Evolutionary conservation across 176 grass and related monocot genomes (phyloP), one percentile per base, ranked within the genome.

Genomic region (Zoysia japonica): DNA sequence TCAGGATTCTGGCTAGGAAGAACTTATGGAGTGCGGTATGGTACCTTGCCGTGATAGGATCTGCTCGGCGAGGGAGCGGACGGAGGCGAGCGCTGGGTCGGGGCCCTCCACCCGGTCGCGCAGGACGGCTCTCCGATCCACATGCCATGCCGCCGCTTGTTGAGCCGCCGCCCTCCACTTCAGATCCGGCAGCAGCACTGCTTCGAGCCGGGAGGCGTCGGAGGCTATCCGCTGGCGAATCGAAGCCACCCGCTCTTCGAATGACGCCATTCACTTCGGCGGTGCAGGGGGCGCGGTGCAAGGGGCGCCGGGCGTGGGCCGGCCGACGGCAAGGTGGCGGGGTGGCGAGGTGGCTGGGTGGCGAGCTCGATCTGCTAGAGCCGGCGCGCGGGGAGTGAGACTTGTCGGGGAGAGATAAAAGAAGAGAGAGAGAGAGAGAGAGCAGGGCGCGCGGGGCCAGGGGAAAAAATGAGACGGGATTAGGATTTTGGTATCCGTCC

Each of bases 21-120:
- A 5, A 19, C 28, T 2, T 4, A 9, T 3, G 19, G 56, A 7
- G 57, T 3, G 57, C 47, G 41, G 62, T 52, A 13, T 41, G 46
- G 55, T 87, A 71, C 93, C 90, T 82, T 59, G 76, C 61, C 76
- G 62, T 5, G 72, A 67, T 45, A 86, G 54, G 68, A 5, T 19
- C 39, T 73, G 49, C 3, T 71, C 49, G 47, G 85, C 72, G 74
- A 67, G 15, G 53, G 74, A 81, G 64, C 61, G 61, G 28, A 77
- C 64, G 40, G 61, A 39, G 5, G 35, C 46, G 14, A 78, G 1
- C 9, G 10, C 37, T 14, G 46, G 35, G 61, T 14, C 14, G 61
- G 35, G 7, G 5, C 1, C 36, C 12, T 35, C 69, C 17, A 48
- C 60, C 20, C 47, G 9, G 35, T 11, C 75, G 46, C 79, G 85